Evolutionary conservation across 441 rosid genomes (phyloP), one percentile per base, ranked within the genome.

Genomic region (Lagerstroemia fauriei): DNA sequence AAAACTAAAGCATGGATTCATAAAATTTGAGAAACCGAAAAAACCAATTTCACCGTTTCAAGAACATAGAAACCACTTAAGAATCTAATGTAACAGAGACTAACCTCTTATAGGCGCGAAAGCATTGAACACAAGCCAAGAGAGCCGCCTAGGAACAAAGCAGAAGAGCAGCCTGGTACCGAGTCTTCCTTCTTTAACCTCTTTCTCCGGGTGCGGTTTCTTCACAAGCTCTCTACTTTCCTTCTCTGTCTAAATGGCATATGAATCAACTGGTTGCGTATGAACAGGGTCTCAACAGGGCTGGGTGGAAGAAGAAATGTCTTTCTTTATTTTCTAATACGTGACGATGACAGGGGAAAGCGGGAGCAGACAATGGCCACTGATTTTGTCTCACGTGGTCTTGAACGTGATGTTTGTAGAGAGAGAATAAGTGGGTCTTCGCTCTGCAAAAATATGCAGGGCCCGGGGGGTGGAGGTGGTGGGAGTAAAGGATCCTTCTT

Each of bases 371-470:
- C 31, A 61, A 61, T 61, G 29, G 68, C 68, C 68, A 61, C 12
- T 61, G 14, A 61, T 61, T 61, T 61, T 61, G 68, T 61, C 68
- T 61, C 68, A 61, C 68, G 68, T 24, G 68, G 68, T 61, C 29
- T 20, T n/a, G 29, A 53, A 14, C 7, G 59, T 20, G 59, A 53
- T 53, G 59, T 16, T 53, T 53, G 24, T 53, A 53, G 59, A 53
- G 22, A 16, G 59, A 53, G 59, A 48, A 53, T 22, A 53, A 20
- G 59, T 53, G 59, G 59, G 59, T 16, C 24, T 17, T 53, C 22
- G 59, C 59, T 53, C 22, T 20, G 59, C 5, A 4, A 13, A 20
- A 4, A 20, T 12, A 24, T 24, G 68, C 29, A 61, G 12, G 29
- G 29, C 29, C 68, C 9, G 68, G 31, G 29, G 68, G 68, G 65